phyloP scores from a whole-genome alignment of 768 basidiomycete species.

The Tylopilus felleus region DNA sequence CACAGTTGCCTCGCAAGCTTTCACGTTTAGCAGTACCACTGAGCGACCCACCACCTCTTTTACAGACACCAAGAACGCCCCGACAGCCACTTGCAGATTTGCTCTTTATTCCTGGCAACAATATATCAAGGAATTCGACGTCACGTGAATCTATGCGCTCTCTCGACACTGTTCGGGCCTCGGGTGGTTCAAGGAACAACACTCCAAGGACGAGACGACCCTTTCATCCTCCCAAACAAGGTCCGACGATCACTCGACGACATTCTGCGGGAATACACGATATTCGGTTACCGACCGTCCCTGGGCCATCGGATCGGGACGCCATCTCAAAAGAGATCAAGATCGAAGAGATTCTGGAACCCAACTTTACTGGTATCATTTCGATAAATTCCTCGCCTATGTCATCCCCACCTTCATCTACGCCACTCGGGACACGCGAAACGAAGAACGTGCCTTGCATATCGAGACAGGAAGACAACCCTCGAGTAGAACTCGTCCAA shows the following conservation, averaged over 20 bases:
- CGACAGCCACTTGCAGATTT: constrained; percentile 23
- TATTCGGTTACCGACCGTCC: neutral
- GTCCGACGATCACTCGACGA: neutral
- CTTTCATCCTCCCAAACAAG: neutral
- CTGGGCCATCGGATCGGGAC: neutral
- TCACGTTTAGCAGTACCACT: constrained; percentile 8
- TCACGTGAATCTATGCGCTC: constrained; percentile 14
- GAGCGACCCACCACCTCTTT: neutral
- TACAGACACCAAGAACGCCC: constrained; percentile 13
- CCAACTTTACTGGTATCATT: constrained; percentile 3
- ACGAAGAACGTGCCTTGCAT: neutral
- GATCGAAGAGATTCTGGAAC: constrained; percentile 14
- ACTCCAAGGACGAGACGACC: neutral
- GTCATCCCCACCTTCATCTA: constrained; percentile 10
- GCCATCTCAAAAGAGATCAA: constrained; percentile 14
- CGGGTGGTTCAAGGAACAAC: no score
- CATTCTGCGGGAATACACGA: neutral
- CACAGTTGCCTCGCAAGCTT: constrained; percentile 6
- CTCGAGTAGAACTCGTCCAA: neutral
- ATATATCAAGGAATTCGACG: neutral
- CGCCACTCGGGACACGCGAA: neutral
- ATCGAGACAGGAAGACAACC: neutral
- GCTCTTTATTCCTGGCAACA: neutral
- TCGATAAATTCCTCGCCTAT: constrained; percentile 18
- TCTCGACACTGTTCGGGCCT: neutral